These are phyloP conservation scores for Hypoxylon fuscum DNA, from an alignment of 495 filamentous ascomycete species.

Conservation along the genomic window DNA sequence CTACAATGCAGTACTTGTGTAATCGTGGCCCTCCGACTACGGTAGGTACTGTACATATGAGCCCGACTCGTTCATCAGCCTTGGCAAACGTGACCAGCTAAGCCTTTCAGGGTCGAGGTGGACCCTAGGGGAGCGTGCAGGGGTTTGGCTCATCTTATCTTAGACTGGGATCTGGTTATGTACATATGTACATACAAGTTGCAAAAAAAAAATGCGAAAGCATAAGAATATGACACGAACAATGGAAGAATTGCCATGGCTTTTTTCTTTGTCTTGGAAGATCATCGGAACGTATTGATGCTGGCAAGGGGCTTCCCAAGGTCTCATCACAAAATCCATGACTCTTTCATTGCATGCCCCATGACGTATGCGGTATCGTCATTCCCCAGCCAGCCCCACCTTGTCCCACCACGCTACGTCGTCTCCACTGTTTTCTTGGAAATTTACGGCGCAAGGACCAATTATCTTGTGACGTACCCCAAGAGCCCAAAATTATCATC, in stretches of 20 bases:
- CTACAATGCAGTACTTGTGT: too few relatives aligned
- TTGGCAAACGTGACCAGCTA: constrained; percentile 10
- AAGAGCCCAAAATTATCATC: constrained; percentile 20
- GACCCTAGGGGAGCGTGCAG: constrained; percentile 4
- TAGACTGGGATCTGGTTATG: not conserved
- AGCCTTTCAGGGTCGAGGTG: not conserved
- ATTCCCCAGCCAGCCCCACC: constrained; percentile 36
- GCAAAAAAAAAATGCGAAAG: constrained; percentile 8
- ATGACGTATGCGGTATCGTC: constrained; percentile 41
- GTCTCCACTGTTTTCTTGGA: constrained; percentile 24
- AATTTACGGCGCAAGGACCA: constrained; percentile 27
- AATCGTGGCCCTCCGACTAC: not conserved
- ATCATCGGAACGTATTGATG: constrained; percentile 4
- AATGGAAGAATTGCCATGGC: constrained; percentile 16
- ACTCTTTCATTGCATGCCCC: constrained; percentile 34
- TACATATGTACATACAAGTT: constrained; percentile 10
- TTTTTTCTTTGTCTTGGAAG: constrained; percentile 14
- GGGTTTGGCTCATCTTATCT: constrained; percentile 9
- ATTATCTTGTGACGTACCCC: constrained; percentile 33
- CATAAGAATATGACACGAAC: constrained; percentile 3
- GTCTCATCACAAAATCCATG: constrained; percentile 22
- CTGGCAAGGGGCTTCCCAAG: not conserved
- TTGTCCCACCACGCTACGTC: constrained; percentile 6
- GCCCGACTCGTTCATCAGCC: constrained; percentile 15
- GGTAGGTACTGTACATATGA: constrained; percentile 10